Evolutionary conservation across 768 basidiomycete species (phyloP), one percentile per base, ranked within the genome.

Genomic region (Pisolithus microcarpus): DNA sequence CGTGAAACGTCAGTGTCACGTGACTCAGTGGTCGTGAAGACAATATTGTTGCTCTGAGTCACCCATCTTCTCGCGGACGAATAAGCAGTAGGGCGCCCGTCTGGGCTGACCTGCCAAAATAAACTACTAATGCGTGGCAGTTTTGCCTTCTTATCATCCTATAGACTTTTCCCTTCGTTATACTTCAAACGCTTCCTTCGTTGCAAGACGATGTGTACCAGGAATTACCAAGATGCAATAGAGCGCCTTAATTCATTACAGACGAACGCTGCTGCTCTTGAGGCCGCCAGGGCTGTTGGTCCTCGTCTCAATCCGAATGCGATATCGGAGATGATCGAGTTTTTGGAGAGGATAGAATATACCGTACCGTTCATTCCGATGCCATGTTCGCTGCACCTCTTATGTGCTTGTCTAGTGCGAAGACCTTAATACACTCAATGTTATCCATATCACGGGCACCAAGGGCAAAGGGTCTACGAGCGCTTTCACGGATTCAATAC

Each of bases 401-500:
- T 44, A 56, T 62, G 43, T 48, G 54, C 38, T 51, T 28, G 15
- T 39, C 42, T 59, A 96, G 93, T 78, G 87, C 38, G 74, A 80
- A 51, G 85, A 94, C 56, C 76, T 99, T 39, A 93, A 97, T 64
- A 70, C 71, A 21, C 74, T 99, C 49, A 95, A 97, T 66, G 91
- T 95, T 51, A 80, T 98, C 43, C 95, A 99, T 72, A 83, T 99
- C 57, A 94, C 95, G 8, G 95, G 95, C 4, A 98, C 96, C 4
- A 99, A 99, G 70, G 95, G 95, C 31, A 99, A 99, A 66, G 95
- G 95, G 7, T 98, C 95, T 3, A 93, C 96, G 1, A 91, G 89
- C 56, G 95, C 96, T 7, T 98, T 98, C 61, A 79, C 81, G 4
- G 87, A 92, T 59, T 89, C 87, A 9, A 84, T 97, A 48, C 72